Evolutionary conservation across 371 early-diverging fungal species (phyloP).

Genomic region (Mortierella sp.): DNA sequence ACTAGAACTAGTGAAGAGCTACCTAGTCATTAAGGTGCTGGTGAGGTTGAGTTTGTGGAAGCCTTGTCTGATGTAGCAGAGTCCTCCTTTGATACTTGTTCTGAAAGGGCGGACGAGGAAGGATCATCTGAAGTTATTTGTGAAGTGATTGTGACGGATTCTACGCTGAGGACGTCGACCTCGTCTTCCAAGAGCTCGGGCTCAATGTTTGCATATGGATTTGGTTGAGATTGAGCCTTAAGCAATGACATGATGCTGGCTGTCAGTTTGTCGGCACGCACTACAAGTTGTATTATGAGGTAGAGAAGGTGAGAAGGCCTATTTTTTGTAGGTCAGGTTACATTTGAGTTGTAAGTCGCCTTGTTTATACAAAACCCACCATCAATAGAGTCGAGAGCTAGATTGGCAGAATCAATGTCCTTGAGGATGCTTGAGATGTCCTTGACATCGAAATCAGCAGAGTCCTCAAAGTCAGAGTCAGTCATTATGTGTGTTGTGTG

Average conservation of each 20-base stretch:
- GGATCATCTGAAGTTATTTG: background rate
- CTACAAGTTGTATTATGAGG: slow-evolving; percentile 14
- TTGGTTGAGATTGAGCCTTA: slow-evolving; percentile 44
- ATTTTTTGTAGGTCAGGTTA: too few relatives aligned
- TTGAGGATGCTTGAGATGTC: slow-evolving; percentile 54
- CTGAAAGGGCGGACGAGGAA: background rate
- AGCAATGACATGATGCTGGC: slow-evolving; percentile 41
- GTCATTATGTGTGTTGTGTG: slow-evolving; percentile 25
- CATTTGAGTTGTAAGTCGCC: too few relatives aligned
- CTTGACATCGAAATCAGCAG: slow-evolving; percentile 35
- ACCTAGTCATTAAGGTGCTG: background rate
- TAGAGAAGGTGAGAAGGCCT: background rate
- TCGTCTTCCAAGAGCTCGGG: slow-evolving; percentile 15
- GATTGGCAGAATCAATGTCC: slow-evolving; percentile 43
- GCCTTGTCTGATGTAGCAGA: background rate
- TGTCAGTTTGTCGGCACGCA: slow-evolving; percentile 38
- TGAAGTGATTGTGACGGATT: slow-evolving; percentile 4
- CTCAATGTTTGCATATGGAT: slow-evolving; percentile 35
- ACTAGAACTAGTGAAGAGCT: background rate
- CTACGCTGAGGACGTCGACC: background rate
- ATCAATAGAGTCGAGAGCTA: slow-evolving; percentile 46
- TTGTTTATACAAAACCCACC: slow-evolving; percentile 10
- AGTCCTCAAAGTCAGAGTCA: slow-evolving; percentile 44
- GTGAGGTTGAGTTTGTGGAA: background rate
- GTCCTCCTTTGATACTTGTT: background rate